Evolutionary conservation across 2,329 filamentous ascomycete genomes (phyloP), one percentile per base, ranked within the genome.

Genomic region (Diaporthe sp.): DNA sequence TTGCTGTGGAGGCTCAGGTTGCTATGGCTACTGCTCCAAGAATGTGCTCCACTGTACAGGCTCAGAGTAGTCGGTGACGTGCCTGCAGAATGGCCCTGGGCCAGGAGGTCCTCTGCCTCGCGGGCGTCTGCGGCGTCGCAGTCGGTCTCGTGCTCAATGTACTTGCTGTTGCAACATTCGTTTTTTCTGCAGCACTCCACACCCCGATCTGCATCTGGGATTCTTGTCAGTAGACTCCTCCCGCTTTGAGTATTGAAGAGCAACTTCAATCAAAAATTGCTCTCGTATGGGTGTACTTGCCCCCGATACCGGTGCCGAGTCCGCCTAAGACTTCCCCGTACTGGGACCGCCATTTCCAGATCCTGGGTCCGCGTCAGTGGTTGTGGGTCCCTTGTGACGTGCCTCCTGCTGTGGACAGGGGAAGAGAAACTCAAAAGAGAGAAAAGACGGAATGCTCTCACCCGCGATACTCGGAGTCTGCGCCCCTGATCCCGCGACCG

Each of bases 271-370:
- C 13, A 31, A 31, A 70, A 39, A 53, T 55, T 22, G 65, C 46
- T 37, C 62, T 70, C 65, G 13, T 17, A 22, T 15, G 42, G 49
- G 28, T 55, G 49, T 42, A 70, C 65, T 70, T 70, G 28, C 65
- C 65, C 58, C 95, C 95, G 42, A 98, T 95, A 7, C 96, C 96
- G 0, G 94, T 96, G 34, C 95, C 95, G 0, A 97, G 88, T 3
- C 95, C 94, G 28, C 92, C 92, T 3, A 96, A 93, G 0, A 95
- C 92, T 78, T 95, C 94, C 22, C 93, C 93, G 82, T 98, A 98
- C 34, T 95, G 92, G 55, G 91, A 94, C 70, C 96, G 92, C 96
- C 96, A 98, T 77, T 92, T 94, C 95, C 96, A 98, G 73, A 96
- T 94, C 5, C 90, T 92, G 75, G 9, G 37, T 46, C 12, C 37